These are phyloP conservation scores for Solanum pinnatisectum DNA, from an alignment of 257 asterid genomes.

Conservation along the genomic window DNA sequence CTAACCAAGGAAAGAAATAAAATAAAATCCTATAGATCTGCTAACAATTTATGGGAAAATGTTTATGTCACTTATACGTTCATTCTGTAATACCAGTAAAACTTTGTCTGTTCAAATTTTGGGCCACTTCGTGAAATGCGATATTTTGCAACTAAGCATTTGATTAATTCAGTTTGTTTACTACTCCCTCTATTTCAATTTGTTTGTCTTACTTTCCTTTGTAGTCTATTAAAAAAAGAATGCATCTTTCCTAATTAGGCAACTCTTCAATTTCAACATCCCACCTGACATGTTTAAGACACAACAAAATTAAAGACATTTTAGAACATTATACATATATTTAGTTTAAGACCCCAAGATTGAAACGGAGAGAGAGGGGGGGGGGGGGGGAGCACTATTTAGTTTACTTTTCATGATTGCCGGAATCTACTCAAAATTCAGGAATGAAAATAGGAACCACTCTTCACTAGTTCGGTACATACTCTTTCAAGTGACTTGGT, in stretches of 20 bases:
- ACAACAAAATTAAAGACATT: neutral
- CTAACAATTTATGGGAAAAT: neutral
- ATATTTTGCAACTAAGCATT: neutral
- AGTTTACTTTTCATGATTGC: neutral
- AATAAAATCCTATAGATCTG: neutral
- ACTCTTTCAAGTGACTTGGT: conserved; percentile 76
- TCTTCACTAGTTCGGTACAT: conserved; percentile 20
- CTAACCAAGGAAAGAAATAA: neutral
- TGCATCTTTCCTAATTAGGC: neutral
- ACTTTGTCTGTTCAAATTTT: neutral
- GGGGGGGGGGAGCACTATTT: neutral
- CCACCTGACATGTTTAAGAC: neutral
- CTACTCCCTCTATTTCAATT: neutral
- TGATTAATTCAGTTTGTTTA: neutral
- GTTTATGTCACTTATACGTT: neutral
- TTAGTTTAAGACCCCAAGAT: neutral
- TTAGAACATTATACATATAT: neutral
- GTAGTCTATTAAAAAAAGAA: neutral
- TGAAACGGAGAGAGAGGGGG: neutral
- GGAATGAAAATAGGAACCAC: neutral
- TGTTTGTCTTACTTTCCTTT: neutral
- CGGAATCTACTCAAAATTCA: neutral
- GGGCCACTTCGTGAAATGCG: neutral
- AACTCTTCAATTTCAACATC: neutral
- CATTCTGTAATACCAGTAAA: neutral